These are phyloP conservation scores for Thamnidium elegans DNA, from an alignment of 192 early-diverging fungal species.

Conservation along the genomic window DNA sequence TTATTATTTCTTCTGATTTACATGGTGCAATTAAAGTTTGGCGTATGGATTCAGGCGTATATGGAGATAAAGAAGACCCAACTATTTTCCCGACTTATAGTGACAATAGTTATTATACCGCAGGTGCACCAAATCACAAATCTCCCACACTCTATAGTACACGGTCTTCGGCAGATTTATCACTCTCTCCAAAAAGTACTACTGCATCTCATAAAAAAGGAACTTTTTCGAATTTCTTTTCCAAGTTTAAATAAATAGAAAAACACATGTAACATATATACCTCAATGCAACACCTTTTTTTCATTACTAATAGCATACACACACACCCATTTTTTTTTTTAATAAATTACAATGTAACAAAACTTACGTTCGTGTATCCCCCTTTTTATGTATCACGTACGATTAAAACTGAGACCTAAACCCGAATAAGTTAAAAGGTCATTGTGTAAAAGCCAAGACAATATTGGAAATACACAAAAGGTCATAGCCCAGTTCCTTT, in stretches of 20 bases:
- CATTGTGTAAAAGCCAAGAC: no score
- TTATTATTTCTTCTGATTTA: conserved; percentile 64
- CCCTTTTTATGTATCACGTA: no score
- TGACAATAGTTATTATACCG: not conserved
- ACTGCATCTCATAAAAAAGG: not conserved
- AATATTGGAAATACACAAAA: no score
- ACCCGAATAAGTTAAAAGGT: no score
- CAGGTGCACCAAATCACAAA: not conserved
- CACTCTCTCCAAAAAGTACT: not conserved
- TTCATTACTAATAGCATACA: no score
- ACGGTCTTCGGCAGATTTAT: not conserved
- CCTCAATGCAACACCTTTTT: not conserved
- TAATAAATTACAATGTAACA: no score
- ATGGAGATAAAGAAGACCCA: conserved; percentile 3
- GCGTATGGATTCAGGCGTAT: conserved; percentile 53
- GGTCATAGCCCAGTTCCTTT: no score
- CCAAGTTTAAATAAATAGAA: not conserved
- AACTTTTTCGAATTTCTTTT: not conserved
- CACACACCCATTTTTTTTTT: no score
- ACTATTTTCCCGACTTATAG: not conserved
- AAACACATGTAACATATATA: not conserved
- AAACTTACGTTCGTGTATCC: no score
- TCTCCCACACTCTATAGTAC: not conserved
- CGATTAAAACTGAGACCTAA: no score
- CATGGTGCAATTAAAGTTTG: conserved; percentile 63